A percentile compares a stretch with the other conserved stretches of the same genome.
phyloP scores from a whole-genome alignment of 352 stramenopile genomes.

The Phytophthora cactorum region DNA sequence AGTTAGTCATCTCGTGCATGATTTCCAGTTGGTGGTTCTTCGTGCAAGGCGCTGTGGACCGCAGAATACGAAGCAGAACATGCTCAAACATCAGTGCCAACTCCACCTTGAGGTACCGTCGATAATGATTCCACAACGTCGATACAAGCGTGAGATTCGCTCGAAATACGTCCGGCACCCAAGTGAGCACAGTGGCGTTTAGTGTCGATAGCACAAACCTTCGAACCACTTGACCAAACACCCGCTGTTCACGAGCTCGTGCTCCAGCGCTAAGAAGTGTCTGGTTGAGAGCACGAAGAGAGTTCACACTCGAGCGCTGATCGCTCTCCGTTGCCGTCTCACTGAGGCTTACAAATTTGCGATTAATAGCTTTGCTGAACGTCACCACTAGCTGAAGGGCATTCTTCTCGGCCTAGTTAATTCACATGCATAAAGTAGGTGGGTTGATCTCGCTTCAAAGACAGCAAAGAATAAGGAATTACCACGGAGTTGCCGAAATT shows the following conservation, averaged over 20 bases:
- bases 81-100: constrained; percentile 85
- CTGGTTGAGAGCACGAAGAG: constrained; percentile 75
- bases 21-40: constrained; percentile 74
- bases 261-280: constrained; percentile 61
- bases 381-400: constrained; percentile 78
- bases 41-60: constrained; percentile 49
- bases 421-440: background rate
- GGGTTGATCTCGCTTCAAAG: background rate
- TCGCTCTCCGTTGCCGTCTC: constrained; percentile 54
- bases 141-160: constrained; percentile 69
- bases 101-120: constrained; percentile 84
- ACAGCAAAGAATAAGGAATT: constrained; percentile 1
- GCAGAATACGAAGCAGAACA: constrained; percentile 77
- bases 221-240: constrained; percentile 81
- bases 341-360: constrained; percentile 44
- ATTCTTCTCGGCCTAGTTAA: constrained; percentile 65
- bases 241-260: constrained; percentile 55
- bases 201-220: constrained; percentile 78
- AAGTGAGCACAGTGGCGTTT: constrained; percentile 68
- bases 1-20: constrained; percentile 78
- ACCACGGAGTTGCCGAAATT: constrained; percentile 44
- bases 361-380: constrained; percentile 74
- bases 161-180: constrained; percentile 64
- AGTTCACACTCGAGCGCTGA: constrained; percentile 65
- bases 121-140: constrained; percentile 88